Conservation (phyloP, 1,284 basidiomycete genomes). For the Hypsizygus ulmarius region DNA sequence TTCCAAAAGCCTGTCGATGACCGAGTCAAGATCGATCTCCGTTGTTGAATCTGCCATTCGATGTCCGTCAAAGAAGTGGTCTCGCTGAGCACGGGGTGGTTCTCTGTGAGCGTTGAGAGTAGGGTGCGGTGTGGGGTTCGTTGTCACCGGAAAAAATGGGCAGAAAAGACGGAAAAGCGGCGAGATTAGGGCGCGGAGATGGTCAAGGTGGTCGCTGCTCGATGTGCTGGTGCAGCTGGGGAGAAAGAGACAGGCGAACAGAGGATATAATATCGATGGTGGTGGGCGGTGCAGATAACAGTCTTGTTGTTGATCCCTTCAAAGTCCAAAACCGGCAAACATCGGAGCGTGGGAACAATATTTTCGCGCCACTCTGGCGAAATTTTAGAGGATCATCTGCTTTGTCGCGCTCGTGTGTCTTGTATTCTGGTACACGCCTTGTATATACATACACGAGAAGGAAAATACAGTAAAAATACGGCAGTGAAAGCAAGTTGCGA, state of each 20-base stretch:
- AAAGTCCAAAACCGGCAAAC: slow-evolving; percentile 34
- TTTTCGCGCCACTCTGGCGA: slow-evolving; percentile 19
- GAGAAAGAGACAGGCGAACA: slow-evolving; percentile 17
- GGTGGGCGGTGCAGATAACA: slow-evolving; percentile 43
- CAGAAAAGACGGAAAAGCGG: slow-evolving; percentile 3
- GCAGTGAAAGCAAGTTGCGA: too few relatives aligned
- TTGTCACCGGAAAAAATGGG: slow-evolving; percentile 2
- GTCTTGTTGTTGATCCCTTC: slow-evolving; percentile 26
- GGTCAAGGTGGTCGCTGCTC: slow-evolving; percentile 7
- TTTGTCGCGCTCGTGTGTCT: too few relatives aligned
- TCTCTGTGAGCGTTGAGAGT: background rate
- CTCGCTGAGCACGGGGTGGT: background rate
- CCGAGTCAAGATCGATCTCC: slow-evolving; percentile 96
- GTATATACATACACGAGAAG: too few relatives aligned
- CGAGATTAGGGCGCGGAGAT: slow-evolving; percentile 2
- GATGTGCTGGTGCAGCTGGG: slow-evolving; percentile 5
- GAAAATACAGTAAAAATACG: too few relatives aligned
- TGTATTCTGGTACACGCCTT: too few relatives aligned
- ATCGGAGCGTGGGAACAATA: slow-evolving; percentile 39
- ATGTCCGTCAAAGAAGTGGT: slow-evolving; percentile 13
- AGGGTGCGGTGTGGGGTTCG: background rate
- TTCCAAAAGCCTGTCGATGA: slow-evolving; percentile 95
- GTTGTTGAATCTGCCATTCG: slow-evolving; percentile 56
- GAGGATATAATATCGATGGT: slow-evolving; percentile 39
- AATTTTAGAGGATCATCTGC: slow-evolving; percentile 6